Conservation (phyloP, 257 asterid species). For the Solanum clarkiae region DNA sequence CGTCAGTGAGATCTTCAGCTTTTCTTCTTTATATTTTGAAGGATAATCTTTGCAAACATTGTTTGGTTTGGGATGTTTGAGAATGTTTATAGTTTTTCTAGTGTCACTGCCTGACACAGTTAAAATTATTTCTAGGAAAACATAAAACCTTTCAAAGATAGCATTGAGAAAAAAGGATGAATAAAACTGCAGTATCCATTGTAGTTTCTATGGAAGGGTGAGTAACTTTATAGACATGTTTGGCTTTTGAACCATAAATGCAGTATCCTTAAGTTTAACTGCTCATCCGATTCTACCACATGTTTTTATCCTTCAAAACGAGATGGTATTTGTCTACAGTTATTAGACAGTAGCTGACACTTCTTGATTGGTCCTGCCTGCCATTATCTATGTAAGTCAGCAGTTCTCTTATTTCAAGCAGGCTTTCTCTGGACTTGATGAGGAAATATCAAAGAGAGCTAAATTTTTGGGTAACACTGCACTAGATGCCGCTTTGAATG, state of each 20-base stretch:
- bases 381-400: not conserved
- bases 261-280: not conserved
- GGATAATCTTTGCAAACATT: not conserved
- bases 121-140: not conserved
- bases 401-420: constrained; percentile 12
- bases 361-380: not conserved
- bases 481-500: constrained; percentile 71
- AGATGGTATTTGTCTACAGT: not conserved
- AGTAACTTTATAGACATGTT: not conserved
- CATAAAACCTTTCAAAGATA: not conserved
- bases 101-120: not conserved
- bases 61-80: not conserved
- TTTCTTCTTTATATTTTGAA: not conserved
- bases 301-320: not conserved
- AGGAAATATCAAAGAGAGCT: constrained; percentile 57
- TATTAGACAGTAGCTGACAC: not conserved
- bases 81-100: not conserved
- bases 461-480: constrained; percentile 68
- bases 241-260: not conserved
- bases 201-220: not conserved
- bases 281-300: not conserved
- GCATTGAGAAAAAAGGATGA: not conserved
- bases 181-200: not conserved
- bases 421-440: constrained; percentile 98
- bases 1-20: not conserved